A percentile compares a stretch with the other conserved stretches of the same genome.
Conservation (phyloP, 768 basidiomycete genomes). For the Pleurotus tuber-regium region DNA sequence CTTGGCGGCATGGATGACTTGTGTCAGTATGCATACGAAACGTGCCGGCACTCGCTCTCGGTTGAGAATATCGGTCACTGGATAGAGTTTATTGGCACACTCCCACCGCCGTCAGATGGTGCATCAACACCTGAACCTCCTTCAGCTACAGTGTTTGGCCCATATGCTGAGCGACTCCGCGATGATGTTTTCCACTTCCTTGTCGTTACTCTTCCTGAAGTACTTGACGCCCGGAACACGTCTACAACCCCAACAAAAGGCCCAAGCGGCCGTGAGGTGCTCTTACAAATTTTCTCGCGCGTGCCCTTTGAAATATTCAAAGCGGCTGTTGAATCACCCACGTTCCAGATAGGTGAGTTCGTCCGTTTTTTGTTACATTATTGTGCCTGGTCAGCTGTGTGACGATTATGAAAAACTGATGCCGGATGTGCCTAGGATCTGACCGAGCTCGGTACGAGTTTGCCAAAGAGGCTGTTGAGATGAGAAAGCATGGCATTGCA, state of each 20-base stretch:
- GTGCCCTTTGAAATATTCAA: slow-evolving; percentile 91
- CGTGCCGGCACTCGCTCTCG: slow-evolving; percentile 73
- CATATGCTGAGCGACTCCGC: slow-evolving; percentile 71
- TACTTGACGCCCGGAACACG: slow-evolving; percentile 49
- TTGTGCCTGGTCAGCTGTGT: slow-evolving; percentile 13
- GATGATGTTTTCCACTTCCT: slow-evolving; percentile 81
- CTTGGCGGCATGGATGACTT: slow-evolving; percentile 88
- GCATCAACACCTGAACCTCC: slow-evolving; percentile 46
- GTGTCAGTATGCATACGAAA: slow-evolving; percentile 73
- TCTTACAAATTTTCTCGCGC: slow-evolving; percentile 71
- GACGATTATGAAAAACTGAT: slow-evolving; percentile 17
- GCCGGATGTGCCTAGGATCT: slow-evolving; percentile 42
- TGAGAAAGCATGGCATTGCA: slow-evolving; percentile 75
- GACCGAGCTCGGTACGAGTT: slow-evolving; percentile 90
- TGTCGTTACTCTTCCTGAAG: slow-evolving; percentile 67
- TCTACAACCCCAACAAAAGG: slow-evolving; percentile 35
- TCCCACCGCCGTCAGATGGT: slow-evolving; percentile 50
- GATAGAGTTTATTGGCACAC: slow-evolving; percentile 71
- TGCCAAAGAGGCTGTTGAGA: slow-evolving; percentile 85
- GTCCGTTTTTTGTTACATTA: background rate
- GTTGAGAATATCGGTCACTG: slow-evolving; percentile 73
- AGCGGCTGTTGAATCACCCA: slow-evolving; percentile 73
- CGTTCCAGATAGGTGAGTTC: slow-evolving; percentile 75
- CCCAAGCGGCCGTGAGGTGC: slow-evolving; percentile 59
- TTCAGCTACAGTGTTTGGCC: slow-evolving; percentile 64